These are phyloP conservation scores for Immersiporthe knoxdaviesiana DNA, from an alignment of 2,329 filamentous ascomycete species.

Conservation along the genomic window DNA sequence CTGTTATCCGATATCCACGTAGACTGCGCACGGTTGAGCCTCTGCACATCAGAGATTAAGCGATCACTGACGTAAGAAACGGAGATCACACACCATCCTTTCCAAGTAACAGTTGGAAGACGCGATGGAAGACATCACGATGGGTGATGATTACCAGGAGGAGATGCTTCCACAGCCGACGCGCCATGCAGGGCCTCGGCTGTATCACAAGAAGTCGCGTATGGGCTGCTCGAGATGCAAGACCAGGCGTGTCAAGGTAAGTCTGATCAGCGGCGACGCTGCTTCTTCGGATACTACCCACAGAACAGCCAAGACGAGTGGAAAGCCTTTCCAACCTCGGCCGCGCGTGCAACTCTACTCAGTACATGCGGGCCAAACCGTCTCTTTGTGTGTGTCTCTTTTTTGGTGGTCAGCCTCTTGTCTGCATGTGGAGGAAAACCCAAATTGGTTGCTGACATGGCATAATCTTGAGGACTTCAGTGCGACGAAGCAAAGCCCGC, in stretches of 20 bases:
- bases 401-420: neutral
- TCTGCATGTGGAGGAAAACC: neutral
- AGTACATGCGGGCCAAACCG: neutral
- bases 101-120: neutral
- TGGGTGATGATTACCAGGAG: conserved; percentile 5
- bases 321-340: neutral
- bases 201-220: conserved; percentile 40
- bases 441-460: neutral
- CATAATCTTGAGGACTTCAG: conserved; percentile 15
- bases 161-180: conserved; percentile 1
- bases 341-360: too few relatives aligned
- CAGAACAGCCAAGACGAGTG: too few relatives aligned
- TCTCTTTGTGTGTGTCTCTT: neutral
- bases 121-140: conserved; percentile 8
- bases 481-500: conserved; percentile 34
- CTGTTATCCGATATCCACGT: neutral
- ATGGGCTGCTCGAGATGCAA: conserved; percentile 39
- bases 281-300: too few relatives aligned
- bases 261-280: neutral
- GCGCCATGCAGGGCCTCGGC: conserved; percentile 31
- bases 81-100: neutral
- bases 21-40: neutral
- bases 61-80: too few relatives aligned
- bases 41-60: neutral
- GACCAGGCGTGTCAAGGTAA: conserved; percentile 38